Evolutionary conservation across 345 rosid genomes (phyloP), one percentile per base, ranked within the genome.

Genomic region (Mercurialis annua): DNA sequence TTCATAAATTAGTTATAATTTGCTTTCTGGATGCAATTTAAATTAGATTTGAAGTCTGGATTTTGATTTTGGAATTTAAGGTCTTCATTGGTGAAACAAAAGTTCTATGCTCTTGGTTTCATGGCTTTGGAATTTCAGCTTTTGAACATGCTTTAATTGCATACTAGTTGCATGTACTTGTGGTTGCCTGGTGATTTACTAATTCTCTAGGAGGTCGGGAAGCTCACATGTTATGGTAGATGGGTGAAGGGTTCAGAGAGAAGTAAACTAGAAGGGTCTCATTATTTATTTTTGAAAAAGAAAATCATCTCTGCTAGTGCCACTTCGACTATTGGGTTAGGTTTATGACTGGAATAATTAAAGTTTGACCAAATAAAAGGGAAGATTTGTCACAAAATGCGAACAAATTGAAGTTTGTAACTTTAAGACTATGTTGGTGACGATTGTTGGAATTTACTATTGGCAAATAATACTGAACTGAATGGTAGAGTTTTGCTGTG

Each of bases 31-130:
- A 24, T 36, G 16, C 36, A 20, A 59, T 49, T 44, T 40, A 26
- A 29, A 24, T 59, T 69, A 11, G 31, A 46, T n/a, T 36, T 68
- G 47, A 62, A 49, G 38, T 47, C 21, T 50, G 33, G 31, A 5
- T 50, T 70, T 49, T 54, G 29, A 66, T 31, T 9, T 27, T n/a
- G 18, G 42, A 29, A 55, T 62, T 30, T 38, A n/a, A 53, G 59
- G 61, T 52, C 38, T 6, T 38, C 31, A 51, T 36, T 14, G 10
- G 16, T 21, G 8, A 24, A 14, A 8, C 30, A 14, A n/a, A 17
- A 20, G 58, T 20, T 40, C 46, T 17, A 4, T 36, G 49, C 29
- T 56, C 34, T 16, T n/a, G 31, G 10, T 40, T 40, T 40, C 10
- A 9, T 30, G 21, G 26, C 11, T 67, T 55, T 67, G 16, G 16